Conservation (phyloP, 1,139 yeast species). For the Lodderomyces margitis region DNA sequence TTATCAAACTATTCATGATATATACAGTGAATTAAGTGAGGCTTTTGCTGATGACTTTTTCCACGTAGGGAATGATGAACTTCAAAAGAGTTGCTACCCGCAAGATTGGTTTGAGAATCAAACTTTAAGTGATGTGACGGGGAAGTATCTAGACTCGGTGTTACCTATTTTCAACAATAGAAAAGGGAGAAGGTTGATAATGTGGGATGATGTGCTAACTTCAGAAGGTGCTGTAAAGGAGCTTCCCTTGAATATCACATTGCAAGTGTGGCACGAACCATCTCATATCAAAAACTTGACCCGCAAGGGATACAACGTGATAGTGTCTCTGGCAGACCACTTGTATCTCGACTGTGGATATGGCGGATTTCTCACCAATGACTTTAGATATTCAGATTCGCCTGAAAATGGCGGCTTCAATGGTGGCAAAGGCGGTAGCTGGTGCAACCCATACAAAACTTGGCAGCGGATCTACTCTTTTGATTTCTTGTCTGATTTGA, state of each 20-base stretch:
- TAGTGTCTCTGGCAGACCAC: conserved; percentile 37
- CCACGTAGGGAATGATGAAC: conserved; percentile 50
- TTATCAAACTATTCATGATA: conserved; percentile 32
- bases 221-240: conserved; percentile 21
- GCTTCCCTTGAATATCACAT: conserved; percentile 32
- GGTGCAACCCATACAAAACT: conserved; percentile 52
- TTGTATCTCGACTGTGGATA: conserved; percentile 49
- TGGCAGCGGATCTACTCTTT: conserved; percentile 47
- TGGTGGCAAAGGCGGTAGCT: conserved; percentile 39
- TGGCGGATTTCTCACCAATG: conserved; percentile 44
- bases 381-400: conserved; percentile 32
- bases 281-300: conserved; percentile 30
- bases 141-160: conserved; percentile 39
- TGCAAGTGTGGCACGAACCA: conserved; percentile 43
- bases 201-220: conserved; percentile 52
- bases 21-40: conserved; percentile 36
- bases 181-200: conserved; percentile 27
- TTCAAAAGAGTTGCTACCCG: conserved; percentile 35
- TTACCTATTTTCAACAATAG: conserved; percentile 33
- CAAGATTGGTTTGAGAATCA: conserved; percentile 32
- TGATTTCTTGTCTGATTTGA: conserved; percentile 36
- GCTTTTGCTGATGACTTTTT: conserved; percentile 38
- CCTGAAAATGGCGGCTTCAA: conserved; percentile 27
- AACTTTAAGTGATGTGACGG: conserved; percentile 32
- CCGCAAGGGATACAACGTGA: conserved; percentile 40